Conservation (phyloP, 805 yeast genomes). For the Yarrowia bubula region DNA sequence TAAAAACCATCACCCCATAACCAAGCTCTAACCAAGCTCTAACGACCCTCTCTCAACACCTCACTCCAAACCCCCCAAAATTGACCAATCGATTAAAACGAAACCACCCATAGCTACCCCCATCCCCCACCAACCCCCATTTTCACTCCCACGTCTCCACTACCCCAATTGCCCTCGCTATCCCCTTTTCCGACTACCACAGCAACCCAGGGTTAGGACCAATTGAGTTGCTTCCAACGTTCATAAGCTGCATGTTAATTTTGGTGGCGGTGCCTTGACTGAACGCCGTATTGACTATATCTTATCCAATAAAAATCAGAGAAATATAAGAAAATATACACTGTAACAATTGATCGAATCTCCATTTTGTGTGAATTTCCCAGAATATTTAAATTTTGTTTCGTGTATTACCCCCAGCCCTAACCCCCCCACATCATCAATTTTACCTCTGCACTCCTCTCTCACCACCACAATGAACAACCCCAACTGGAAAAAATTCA, state of each 20-base stretch:
- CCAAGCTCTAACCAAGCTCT: no score
- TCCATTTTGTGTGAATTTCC: background rate
- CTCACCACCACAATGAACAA: constrained; percentile 19
- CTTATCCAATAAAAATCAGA: background rate
- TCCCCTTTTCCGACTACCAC: background rate
- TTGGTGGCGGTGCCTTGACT: background rate
- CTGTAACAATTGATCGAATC: background rate
- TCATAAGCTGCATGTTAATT: no score
- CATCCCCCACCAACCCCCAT: background rate
- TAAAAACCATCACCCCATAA: no score
- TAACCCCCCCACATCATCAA: background rate
- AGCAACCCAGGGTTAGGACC: constrained; percentile 11
- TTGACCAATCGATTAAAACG: no score
- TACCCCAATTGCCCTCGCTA: background rate
- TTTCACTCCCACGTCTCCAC: background rate
- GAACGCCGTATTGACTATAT: background rate
- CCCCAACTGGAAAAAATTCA: constrained; percentile 25
- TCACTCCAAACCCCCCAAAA: no score
- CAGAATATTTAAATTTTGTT: no score
- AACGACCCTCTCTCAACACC: no score
- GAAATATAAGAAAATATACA: no score
- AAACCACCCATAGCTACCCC: no score
- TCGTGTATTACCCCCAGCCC: no score
- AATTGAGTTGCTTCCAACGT: constrained; percentile 15
- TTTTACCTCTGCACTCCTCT: background rate